These are phyloP conservation scores for Ascochyta rabiei DNA, from an alignment of 2,329 filamentous ascomycete species.

Conservation along the genomic window DNA sequence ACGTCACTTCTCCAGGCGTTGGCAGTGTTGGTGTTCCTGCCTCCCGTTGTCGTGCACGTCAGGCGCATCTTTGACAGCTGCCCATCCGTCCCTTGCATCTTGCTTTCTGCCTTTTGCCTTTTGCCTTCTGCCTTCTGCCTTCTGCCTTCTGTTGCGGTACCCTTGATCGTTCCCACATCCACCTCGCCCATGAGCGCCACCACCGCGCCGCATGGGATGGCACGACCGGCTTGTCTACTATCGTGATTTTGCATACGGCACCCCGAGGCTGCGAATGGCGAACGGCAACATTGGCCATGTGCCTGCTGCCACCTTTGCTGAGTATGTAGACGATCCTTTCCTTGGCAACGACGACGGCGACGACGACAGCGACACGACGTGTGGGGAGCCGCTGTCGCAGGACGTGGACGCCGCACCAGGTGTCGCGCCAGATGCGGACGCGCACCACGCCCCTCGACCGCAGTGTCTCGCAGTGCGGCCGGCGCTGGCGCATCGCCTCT, in stretches of 20 bases:
- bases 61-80: not conserved
- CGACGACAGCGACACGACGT: not conserved
- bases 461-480: slow-evolving; percentile 39
- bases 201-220: slow-evolving; percentile 46
- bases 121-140: not conserved
- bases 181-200: slow-evolving; percentile 30
- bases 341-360: slow-evolving; percentile 16
- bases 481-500: slow-evolving; percentile 42
- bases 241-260: slow-evolving; percentile 53
- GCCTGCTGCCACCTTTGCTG: slow-evolving; percentile 58
- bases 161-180: not conserved
- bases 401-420: not conserved
- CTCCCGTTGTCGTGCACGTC: not conserved
- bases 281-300: slow-evolving; percentile 54
- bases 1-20: not conserved
- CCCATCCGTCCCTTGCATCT: not conserved
- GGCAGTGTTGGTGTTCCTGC: not conserved
- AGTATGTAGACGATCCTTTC: slow-evolving; percentile 53
- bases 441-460: not conserved
- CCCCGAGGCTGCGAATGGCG: slow-evolving; percentile 53
- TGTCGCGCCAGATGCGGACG: too few species aligned
- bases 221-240: slow-evolving; percentile 43
- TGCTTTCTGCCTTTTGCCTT: not conserved
- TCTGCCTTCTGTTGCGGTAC: not conserved
- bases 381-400: too few species aligned